phyloP scores from a whole-genome alignment of 2,329 filamentous ascomycete species.

The Fusarium sublunatum region DNA sequence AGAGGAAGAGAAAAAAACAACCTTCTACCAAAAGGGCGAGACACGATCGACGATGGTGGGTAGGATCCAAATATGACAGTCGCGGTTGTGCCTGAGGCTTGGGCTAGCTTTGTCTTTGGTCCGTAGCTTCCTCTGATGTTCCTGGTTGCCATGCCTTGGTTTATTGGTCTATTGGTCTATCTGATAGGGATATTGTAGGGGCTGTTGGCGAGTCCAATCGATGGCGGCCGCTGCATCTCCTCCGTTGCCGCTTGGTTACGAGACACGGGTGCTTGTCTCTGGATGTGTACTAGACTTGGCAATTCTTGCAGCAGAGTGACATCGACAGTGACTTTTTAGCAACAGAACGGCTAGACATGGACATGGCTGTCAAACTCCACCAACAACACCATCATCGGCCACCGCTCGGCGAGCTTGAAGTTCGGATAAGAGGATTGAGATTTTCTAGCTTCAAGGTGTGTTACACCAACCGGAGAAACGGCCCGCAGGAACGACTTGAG shows the following conservation, averaged over 20 bases:
- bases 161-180: background rate
- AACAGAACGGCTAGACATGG: constrained; percentile 27
- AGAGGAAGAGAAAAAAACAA: constrained; percentile 32
- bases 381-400: constrained; percentile 37
- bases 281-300: constrained; percentile 21
- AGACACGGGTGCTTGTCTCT: constrained; percentile 30
- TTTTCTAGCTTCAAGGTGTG: background rate
- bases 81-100: constrained; percentile 42
- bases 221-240: constrained; percentile 33
- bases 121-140: constrained; percentile 31
- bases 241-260: constrained; percentile 16
- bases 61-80: constrained; percentile 41
- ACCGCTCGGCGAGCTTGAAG: constrained; percentile 29
- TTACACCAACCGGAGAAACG: constrained; percentile 8
- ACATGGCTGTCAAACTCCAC: constrained; percentile 35
- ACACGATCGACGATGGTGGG: constrained; percentile 44
- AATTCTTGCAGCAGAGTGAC: constrained; percentile 36
- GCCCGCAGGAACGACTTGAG: constrained; percentile 5
- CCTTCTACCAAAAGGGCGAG: constrained; percentile 28
- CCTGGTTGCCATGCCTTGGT: constrained; percentile 16
- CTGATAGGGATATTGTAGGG: background rate
- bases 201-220: constrained; percentile 22
- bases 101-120: constrained; percentile 22
- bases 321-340: constrained; percentile 28
- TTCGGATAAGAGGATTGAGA: constrained; percentile 3